Conservation (phyloP, 2,329 filamentous ascomycete species). For the Ceratocystis huliohia region DNA sequence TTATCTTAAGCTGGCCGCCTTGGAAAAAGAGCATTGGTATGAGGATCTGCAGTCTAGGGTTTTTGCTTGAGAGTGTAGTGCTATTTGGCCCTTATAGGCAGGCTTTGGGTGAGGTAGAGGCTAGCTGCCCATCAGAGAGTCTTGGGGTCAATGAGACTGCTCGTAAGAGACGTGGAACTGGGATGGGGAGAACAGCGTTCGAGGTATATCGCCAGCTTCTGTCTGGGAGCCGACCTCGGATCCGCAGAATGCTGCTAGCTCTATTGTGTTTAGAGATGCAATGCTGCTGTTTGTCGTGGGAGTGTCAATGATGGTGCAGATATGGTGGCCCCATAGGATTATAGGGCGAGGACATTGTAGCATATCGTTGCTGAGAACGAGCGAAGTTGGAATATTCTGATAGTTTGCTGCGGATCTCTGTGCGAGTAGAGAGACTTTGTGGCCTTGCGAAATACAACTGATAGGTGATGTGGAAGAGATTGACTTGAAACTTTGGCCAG, state of each 20-base stretch:
- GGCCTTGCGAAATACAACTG: constrained; percentile 19
- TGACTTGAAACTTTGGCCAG: not conserved
- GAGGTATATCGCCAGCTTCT: no score
- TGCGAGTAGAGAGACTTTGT: constrained; percentile 8
- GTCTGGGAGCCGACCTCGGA: constrained; percentile 2
- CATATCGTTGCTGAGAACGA: not conserved
- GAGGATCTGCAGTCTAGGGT: not conserved
- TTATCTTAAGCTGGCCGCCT: not conserved
- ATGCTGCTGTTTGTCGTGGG: not conserved
- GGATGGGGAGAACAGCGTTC: no score
- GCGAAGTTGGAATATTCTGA: not conserved
- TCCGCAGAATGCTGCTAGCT: constrained; percentile 9
- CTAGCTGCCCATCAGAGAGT: not conserved
- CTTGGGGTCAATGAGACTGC: not conserved
- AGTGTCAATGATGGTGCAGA: not conserved
- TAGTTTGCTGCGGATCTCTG: not conserved
- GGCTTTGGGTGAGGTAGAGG: not conserved
- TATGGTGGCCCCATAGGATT: not conserved
- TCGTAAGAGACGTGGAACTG: not conserved
- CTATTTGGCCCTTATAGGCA: not conserved
- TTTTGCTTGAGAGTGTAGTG: not conserved
- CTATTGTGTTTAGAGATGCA: no score
- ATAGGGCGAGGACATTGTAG: not conserved
- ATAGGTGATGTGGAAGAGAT: constrained; percentile 18
- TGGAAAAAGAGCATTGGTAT: not conserved